These are phyloP conservation scores for Fusarium decemcellulare DNA, from an alignment of 2,329 filamentous ascomycete genomes.

Conservation along the genomic window DNA sequence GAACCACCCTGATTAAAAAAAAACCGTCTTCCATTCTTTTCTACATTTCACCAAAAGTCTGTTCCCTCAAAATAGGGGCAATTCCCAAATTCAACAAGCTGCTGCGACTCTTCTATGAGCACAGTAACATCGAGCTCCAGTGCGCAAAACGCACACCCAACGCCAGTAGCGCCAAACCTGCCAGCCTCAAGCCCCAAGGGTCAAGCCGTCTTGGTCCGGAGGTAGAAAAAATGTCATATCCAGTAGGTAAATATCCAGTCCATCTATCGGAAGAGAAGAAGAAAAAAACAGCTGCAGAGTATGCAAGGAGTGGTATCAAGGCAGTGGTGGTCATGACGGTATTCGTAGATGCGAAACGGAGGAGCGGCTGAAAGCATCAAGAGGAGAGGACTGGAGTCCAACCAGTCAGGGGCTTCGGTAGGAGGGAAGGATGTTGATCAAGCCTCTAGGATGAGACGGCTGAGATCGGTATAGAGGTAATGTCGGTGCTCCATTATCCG, in stretches of 20 bases:
- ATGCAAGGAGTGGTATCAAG: conserved; percentile 46
- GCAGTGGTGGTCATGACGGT: conserved; percentile 34
- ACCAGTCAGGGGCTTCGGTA: conserved; percentile 12
- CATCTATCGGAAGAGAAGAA: conserved; percentile 39
- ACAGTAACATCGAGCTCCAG: conserved; percentile 22
- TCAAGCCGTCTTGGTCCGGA: conserved; percentile 27
- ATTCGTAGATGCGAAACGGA: conserved; percentile 34
- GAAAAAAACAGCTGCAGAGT: conserved; percentile 24
- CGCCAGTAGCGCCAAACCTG: conserved; percentile 42
- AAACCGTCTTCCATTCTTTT: conserved; percentile 18
- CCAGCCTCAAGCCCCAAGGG: conserved; percentile 22
- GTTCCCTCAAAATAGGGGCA: conserved; percentile 15
- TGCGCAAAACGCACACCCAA: conserved; percentile 39
- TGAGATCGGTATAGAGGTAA: not conserved
- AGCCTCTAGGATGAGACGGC: not conserved
- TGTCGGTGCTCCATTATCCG: not conserved
- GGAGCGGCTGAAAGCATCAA: conserved; percentile 20
- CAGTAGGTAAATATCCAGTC: conserved; percentile 42
- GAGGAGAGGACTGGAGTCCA: conserved; percentile 15
- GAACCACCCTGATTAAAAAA: conserved; percentile 15
- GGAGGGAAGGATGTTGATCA: not conserved
- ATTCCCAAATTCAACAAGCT: conserved; percentile 19
- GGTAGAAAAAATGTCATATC: conserved; percentile 38
- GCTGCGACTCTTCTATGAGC: conserved; percentile 12
- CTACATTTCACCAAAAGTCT: conserved; percentile 13